Evolutionary conservation across 192 early-diverging fungal species (phyloP), one percentile per base, ranked within the genome.

Genomic region (Phycomyces blakesleeanus): DNA sequence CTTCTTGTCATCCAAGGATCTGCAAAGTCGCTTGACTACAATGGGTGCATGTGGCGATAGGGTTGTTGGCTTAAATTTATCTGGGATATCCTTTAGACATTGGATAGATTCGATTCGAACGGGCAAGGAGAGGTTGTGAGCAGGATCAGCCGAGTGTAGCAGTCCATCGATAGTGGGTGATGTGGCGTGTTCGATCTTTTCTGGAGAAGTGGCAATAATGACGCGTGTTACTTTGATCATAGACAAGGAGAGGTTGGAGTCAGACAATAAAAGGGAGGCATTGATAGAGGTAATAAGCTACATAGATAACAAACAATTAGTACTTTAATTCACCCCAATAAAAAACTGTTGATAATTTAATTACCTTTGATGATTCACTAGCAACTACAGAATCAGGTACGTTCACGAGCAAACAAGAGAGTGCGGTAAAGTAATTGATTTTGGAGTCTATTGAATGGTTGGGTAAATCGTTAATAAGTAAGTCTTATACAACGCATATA

Each of bases 1-100:
- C 73, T 96, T 96, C 24, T 75, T 87, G 72, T 98, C 97, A 76
- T 98, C 94, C 55, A 95, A 67, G 0, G 84, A 83, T n/a, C 44
- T 63, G 1, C 72, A 75, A 26, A 98, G 75, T 18, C 81, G 82
- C 25, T 77, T 69, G 15, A 95, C 63, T 4, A 97, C 78, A 55
- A 51, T 72, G 10, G 56, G 68, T 67, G 89, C 87, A 55, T 81
- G 84, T 0, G 88, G 84, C 24, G 75, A 73, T 12, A 94, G 60
- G 0, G 77, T 73, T 4, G 82, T 59, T 54, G 80, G 83, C 10
- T 81, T 72, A 21, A 89, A 67, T 14, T 78, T 75, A 26, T 81
- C 78, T 2, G 91, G 77, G 12, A 91, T 69, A 49, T 83, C 68
- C 18, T 83, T 73, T 41, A 95, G 69, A 55, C 87, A 83, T 40